Evolutionary conservation across 2,329 filamentous ascomycete species (phyloP).

Genomic region (Pseudopyrenochaeta lycopersici): DNA sequence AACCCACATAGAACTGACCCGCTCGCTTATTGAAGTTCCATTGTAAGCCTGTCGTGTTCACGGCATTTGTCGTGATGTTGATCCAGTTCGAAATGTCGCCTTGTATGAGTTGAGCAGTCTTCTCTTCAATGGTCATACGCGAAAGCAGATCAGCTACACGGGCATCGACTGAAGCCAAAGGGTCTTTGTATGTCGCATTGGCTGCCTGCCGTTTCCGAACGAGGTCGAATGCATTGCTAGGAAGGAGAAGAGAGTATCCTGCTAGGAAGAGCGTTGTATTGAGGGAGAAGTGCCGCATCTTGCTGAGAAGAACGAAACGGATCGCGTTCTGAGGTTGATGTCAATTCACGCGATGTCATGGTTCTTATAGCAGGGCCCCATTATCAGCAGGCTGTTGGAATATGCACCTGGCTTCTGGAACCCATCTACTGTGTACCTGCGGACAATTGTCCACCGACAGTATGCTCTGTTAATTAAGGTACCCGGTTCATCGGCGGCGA

Average conservation of each 20-base stretch:
- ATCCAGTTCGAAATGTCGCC: constrained; percentile 78
- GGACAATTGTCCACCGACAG: constrained; percentile 25
- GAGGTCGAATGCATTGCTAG: constrained; percentile 34
- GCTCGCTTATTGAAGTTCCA: constrained; percentile 72
- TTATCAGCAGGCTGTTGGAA: background rate
- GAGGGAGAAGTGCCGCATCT: constrained; percentile 20
- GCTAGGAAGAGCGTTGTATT: constrained; percentile 22
- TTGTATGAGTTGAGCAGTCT: constrained; percentile 70
- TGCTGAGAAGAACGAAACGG: background rate
- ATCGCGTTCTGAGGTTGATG: background rate
- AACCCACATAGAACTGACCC: constrained; percentile 77
- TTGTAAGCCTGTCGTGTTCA: constrained; percentile 72
- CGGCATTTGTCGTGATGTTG: constrained; percentile 70
- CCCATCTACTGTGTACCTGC: constrained; percentile 1
- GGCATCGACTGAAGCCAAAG: constrained; percentile 68
- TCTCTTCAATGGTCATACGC: constrained; percentile 79
- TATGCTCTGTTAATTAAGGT: constrained; percentile 19
- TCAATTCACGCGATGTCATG: background rate
- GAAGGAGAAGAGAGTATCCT: constrained; percentile 21
- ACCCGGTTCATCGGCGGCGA: constrained; percentile 6
- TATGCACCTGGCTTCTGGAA: background rate
- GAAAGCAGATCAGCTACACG: constrained; percentile 73
- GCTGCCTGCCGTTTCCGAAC: constrained; percentile 35
- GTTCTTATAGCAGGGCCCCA: constrained; percentile 19
- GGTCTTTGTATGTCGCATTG: constrained; percentile 67